Evolutionary conservation across 108 stramenopile species (phyloP), one percentile per base, ranked within the genome.

Genomic region (Skeletonema menzelii): DNA sequence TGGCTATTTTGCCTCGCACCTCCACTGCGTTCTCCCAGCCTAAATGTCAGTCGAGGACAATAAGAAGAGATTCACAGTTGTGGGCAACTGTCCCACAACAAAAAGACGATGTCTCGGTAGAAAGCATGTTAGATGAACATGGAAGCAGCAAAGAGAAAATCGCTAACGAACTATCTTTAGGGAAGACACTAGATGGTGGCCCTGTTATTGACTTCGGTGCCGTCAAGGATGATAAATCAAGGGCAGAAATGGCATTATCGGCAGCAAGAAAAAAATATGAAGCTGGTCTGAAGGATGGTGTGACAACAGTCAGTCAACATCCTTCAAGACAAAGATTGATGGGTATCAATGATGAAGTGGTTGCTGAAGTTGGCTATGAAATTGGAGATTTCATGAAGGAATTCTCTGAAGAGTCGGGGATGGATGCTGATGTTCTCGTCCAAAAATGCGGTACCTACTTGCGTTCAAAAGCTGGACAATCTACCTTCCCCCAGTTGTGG

Each of bases 261-360:
- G 72, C 74, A 27, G 91, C 94, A 31, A 69, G 91, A 67, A 75
- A 85, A 56, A 74, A 74, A 28, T 79, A 82, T 37, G 70, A 79
- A 62, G 67, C 64, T 40, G 65, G 61, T 35, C 15, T 63, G 17
- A 38, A 58, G 22, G 24, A 62, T 12, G n/a, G 30, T 31, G 4
- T 47, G 53, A 22, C 12, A 31, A 44, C n/a, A 27, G 27, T 11
- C 1, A 35, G 44, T 15, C 44, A 26, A 14, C 46, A 61, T 12
- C 14, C 40, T 66, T 27, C 59, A 37, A 37, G 69, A 56, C 47
- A 65, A 35, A 79, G 71, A 22, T 56, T 95, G 34, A 82, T 95
- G 61, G 95, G 95, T n/a, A 95, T 95, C 63, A 93, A 95, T 58
- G 82, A 86, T 47, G 95, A 95, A 59, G 95, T 95, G 12, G 88